Evolutionary conservation across 2,329 filamentous ascomycete species (phyloP).

Genomic region (Penicillium verrucosum): DNA sequence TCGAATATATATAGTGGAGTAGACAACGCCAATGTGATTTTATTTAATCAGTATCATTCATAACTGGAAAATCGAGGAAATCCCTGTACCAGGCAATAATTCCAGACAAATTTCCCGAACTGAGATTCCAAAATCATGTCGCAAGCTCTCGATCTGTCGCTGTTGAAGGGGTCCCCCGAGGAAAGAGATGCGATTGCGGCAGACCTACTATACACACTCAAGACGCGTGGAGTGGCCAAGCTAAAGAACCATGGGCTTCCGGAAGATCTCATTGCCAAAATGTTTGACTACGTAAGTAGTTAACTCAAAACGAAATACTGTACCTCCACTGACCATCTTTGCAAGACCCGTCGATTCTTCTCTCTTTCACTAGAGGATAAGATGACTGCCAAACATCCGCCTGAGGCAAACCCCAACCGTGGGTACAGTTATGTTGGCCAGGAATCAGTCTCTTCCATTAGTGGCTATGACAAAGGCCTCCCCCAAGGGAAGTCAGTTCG

Average conservation of each 20-base stretch:
- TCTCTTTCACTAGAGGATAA: no score
- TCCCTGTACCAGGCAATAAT: background rate
- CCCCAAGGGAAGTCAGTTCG: no score
- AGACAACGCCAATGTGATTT: no score
- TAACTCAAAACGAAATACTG: rapidly evolving
- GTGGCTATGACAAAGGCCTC: no score
- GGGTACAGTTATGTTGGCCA: no score
- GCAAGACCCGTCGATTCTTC: conserved; percentile 3
- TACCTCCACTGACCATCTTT: background rate
- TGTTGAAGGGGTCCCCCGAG: conserved; percentile 14
- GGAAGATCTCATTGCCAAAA: conserved; percentile 7
- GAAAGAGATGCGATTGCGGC: conserved; percentile 10
- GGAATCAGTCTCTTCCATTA: no score
- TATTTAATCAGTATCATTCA: background rate
- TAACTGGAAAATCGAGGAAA: background rate
- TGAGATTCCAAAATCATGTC: conserved; percentile 2
- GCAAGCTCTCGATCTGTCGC: conserved; percentile 14
- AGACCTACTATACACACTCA: conserved; percentile 11
- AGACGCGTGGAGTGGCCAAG: conserved; percentile 17
- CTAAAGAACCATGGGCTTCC: conserved; percentile 21
- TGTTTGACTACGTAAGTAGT: conserved; percentile 17
- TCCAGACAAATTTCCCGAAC: background rate
- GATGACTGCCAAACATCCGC: no score
- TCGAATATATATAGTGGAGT: background rate
- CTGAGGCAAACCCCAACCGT: no score